phyloP scores from a whole-genome alignment of 164 flowering plant species.

The Brasenia schreberi region DNA sequence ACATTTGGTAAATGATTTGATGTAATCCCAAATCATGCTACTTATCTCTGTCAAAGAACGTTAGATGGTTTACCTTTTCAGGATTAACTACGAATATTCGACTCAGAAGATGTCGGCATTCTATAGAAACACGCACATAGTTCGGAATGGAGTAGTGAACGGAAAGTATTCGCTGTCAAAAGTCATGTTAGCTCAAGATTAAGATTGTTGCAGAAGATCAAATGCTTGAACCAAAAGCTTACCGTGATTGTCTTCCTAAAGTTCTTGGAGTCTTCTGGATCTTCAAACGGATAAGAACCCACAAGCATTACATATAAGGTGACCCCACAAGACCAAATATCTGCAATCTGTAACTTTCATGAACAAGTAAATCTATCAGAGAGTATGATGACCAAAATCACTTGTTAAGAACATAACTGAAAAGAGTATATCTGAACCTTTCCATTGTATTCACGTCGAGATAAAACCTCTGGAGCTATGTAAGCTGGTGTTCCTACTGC shows the following conservation, averaged over 20 bases:
- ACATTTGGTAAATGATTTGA: not conserved
- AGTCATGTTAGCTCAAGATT: too few species aligned
- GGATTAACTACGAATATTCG: conserved; percentile 66
- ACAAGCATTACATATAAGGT: conserved; percentile 82
- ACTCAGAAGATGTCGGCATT: conserved; percentile 60
- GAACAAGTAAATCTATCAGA: too few species aligned
- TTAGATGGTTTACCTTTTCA: conserved; percentile 35
- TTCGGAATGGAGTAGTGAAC: conserved; percentile 74
- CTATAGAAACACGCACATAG: conserved; percentile 60
- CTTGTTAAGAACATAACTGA: too few species aligned
- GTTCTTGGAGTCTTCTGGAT: conserved; percentile 72
- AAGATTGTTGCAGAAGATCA: too few species aligned
- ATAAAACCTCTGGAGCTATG: too few species aligned
- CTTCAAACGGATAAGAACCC: conserved; percentile 87
- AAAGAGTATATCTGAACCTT: too few species aligned
- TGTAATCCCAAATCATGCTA: too few species aligned
- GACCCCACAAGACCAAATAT: conserved; percentile 94
- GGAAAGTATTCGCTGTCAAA: conserved; percentile 52
- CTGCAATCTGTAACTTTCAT: conserved; percentile 14
- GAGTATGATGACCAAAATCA: too few species aligned
- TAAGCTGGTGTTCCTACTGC: conserved; percentile 24
- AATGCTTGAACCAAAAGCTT: too few species aligned
- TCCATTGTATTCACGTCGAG: too few species aligned
- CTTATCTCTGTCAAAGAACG: too few species aligned
- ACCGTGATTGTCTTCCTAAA: conserved; percentile 26